phyloP scores from a whole-genome alignment of 2,329 filamentous ascomycete species.

The Cladosporium sp. region DNA sequence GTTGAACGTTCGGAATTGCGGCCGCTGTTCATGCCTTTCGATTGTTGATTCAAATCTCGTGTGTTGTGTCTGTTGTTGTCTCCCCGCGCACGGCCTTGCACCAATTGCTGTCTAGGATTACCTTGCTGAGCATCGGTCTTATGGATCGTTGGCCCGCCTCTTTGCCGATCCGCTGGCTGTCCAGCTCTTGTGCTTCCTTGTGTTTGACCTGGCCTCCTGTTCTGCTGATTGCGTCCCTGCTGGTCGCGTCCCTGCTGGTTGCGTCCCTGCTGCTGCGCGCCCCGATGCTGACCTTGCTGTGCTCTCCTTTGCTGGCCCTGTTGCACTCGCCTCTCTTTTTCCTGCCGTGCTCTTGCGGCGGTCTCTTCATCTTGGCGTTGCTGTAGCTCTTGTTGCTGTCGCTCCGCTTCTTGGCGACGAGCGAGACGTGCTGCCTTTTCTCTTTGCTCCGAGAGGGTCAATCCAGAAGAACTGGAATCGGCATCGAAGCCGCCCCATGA shows the following conservation, averaged over 20 bases:
- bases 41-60: too few relatives aligned
- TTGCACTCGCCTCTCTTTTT: not conserved
- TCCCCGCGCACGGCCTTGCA: not conserved
- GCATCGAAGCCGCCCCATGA: slow-evolving; percentile 16
- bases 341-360: not conserved
- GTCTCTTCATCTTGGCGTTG: slow-evolving; percentile 4
- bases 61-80: not conserved
- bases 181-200: not conserved
- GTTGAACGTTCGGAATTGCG: too few relatives aligned
- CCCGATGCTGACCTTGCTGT: not conserved
- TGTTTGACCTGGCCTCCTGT: not conserved
- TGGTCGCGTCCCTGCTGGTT: too few relatives aligned
- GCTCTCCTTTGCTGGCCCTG: not conserved
- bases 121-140: not conserved
- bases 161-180: not conserved
- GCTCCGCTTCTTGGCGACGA: slow-evolving; percentile 10
- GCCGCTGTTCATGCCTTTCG: too few relatives aligned
- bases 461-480: slow-evolving; percentile 19
- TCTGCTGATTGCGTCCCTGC: not conserved
- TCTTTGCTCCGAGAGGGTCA: slow-evolving; percentile 20
- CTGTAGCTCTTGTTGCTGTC: slow-evolving; percentile 12
- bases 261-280: not conserved
- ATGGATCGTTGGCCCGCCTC: not conserved
- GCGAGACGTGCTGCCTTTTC: slow-evolving; percentile 14
- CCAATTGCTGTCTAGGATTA: too few relatives aligned